These are phyloP conservation scores for Syncephalastrum contaminatum DNA, from an alignment of 371 early-diverging fungal species.

Conservation along the genomic window DNA sequence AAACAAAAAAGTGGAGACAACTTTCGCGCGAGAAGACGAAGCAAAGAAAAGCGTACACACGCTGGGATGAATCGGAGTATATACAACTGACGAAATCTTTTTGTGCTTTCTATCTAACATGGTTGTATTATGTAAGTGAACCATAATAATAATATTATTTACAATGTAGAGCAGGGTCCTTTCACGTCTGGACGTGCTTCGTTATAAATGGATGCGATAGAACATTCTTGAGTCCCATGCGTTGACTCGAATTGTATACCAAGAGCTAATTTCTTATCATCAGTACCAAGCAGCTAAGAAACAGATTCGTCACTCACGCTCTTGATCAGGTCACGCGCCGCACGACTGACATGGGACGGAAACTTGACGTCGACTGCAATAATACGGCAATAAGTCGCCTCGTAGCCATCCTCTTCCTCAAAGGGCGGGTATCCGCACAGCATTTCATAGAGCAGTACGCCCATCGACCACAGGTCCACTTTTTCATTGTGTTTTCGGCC, in stretches of 20 bases:
- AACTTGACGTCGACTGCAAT: conserved; percentile 82
- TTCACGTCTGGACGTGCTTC: background rate
- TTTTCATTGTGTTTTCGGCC: conserved; percentile 72
- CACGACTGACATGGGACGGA: conserved; percentile 78
- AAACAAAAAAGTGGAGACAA: too few relatives aligned
- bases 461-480: conserved; percentile 86
- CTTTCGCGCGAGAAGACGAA: too few relatives aligned
- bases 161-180: too few relatives aligned
- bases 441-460: conserved; percentile 93
- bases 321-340: conserved; percentile 89
- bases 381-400: conserved; percentile 83
- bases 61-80: too few relatives aligned
- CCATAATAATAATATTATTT: too few relatives aligned
- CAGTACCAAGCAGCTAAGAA: background rate
- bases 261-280: conserved; percentile 55
- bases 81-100: too few relatives aligned
- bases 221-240: conserved; percentile 79
- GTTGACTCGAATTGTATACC: conserved; percentile 71
- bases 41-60: too few relatives aligned
- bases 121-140: too few relatives aligned
- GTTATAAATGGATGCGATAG: conserved; percentile 80
- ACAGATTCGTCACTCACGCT: conserved; percentile 46
- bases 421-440: conserved; percentile 96
- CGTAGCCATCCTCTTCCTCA: conserved; percentile 64
- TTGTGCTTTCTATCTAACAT: too few relatives aligned